Percentiles rank a stretch among this genome's conserved stretches.
These are phyloP conservation scores for Arabidopsis arenosa DNA, from an alignment of 345 rosid genomes.

Conservation along the genomic window DNA sequence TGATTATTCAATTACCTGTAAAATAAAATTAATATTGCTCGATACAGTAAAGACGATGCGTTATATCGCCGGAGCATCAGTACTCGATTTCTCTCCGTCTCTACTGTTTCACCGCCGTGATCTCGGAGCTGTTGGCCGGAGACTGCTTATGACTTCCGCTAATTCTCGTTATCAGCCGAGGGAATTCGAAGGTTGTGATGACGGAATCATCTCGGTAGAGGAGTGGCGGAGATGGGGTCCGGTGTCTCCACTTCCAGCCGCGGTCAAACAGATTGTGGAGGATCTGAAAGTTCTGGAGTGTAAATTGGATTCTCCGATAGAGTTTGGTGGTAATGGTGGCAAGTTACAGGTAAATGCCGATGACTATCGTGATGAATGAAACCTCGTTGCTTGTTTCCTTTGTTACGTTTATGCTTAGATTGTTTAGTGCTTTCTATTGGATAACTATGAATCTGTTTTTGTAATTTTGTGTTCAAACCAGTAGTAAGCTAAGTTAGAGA, in stretches of 20 bases:
- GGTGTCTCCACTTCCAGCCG: constrained; percentile 66
- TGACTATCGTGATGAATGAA: constrained; percentile 6
- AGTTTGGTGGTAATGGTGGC: constrained; percentile 86
- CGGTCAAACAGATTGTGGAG: constrained; percentile 64
- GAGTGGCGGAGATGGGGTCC: constrained; percentile 92
- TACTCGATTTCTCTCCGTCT: constrained; percentile 45
- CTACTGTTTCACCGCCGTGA: constrained; percentile 41
- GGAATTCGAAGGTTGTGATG: constrained; percentile 39
- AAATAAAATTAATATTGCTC: not conserved
- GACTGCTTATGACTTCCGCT: constrained; percentile 43
- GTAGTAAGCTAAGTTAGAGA: not conserved
- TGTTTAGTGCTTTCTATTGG: not conserved
- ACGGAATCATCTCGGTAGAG: constrained; percentile 52
- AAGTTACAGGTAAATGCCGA: constrained; percentile 64
- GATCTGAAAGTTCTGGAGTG: constrained; percentile 78
- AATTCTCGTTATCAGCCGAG: constrained; percentile 47
- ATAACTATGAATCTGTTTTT: not conserved
- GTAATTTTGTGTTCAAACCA: not conserved
- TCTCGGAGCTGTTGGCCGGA: constrained; percentile 34
- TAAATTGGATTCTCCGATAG: constrained; percentile 59
- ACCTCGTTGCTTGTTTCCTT: constrained; percentile 8
- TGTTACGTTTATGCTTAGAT: constrained; percentile 3
- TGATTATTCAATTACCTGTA: not conserved
- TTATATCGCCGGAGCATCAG: constrained; percentile 34
- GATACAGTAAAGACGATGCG: constrained; percentile 29